phyloP scores from a whole-genome alignment of 495 filamentous ascomycete species.

The Aspergillus baeticus region DNA sequence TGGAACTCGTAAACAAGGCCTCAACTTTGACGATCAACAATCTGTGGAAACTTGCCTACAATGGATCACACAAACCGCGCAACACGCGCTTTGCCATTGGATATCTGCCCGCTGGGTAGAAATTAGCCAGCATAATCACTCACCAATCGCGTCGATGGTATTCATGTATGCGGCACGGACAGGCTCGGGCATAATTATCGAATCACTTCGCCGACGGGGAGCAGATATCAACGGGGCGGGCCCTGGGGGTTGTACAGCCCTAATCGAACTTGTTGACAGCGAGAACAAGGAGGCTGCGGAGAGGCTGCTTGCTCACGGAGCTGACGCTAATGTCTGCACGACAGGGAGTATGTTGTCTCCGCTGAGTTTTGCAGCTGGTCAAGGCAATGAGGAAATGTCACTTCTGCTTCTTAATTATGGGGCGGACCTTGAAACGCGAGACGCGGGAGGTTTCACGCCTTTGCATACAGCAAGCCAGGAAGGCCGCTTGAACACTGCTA shows the following conservation, averaged over 20 bases:
- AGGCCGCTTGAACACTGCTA: slow-evolving; percentile 10
- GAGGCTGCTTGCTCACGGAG: slow-evolving; percentile 20
- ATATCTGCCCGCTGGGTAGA: slow-evolving; percentile 20
- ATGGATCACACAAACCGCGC: slow-evolving; percentile 10
- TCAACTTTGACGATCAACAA: background rate
- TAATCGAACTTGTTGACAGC: slow-evolving; percentile 11
- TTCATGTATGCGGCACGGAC: slow-evolving; percentile 17
- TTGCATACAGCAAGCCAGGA: slow-evolving; percentile 13
- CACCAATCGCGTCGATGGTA: background rate
- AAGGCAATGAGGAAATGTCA: slow-evolving; percentile 12
- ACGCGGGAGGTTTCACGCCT: slow-evolving; percentile 5
- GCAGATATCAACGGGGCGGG: slow-evolving; percentile 16
- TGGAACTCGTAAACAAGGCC: background rate
- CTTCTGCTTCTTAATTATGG: slow-evolving; percentile 17
- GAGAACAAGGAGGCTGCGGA: slow-evolving; percentile 1
- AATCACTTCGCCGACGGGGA: slow-evolving; percentile 15
- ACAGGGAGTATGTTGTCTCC: background rate
- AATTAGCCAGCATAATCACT: slow-evolving; percentile 1
- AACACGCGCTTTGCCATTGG: slow-evolving; percentile 9
- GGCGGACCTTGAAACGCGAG: slow-evolving; percentile 15
- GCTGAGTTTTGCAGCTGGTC: slow-evolving; percentile 13
- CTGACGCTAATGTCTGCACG: slow-evolving; percentile 12
- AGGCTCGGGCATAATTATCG: slow-evolving; percentile 9
- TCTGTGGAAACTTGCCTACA: background rate
- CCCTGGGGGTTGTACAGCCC: background rate